These are phyloP conservation scores for Geotrichum macrosporum DNA, from an alignment of 1,139 yeast species.

Conservation along the genomic window DNA sequence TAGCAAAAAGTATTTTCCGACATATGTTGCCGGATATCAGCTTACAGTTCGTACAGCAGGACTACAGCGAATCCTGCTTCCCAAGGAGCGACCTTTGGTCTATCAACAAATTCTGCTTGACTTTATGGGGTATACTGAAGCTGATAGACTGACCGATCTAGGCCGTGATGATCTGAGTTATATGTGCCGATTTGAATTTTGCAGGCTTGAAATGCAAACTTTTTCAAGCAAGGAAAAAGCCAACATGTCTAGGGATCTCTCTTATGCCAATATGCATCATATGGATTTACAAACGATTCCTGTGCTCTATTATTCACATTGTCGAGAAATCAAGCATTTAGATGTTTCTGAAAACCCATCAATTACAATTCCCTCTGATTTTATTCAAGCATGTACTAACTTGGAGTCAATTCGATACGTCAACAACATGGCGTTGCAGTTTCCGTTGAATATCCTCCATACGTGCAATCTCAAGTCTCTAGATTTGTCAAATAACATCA, in stretches of 20 bases:
- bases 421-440: constrained; percentile 65
- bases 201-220: constrained; percentile 35
- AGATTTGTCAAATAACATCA: constrained; percentile 48
- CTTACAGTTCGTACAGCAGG: constrained; percentile 78
- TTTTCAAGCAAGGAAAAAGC: constrained; percentile 65
- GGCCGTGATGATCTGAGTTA: constrained; percentile 88
- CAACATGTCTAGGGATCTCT: constrained; percentile 58
- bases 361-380: constrained; percentile 75
- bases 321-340: constrained; percentile 73
- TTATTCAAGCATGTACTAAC: constrained; percentile 76
- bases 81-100: constrained; percentile 71
- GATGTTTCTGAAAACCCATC: constrained; percentile 88
- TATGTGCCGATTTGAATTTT: constrained; percentile 78
- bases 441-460: constrained; percentile 69
- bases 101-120: constrained; percentile 71
- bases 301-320: constrained; percentile 71
- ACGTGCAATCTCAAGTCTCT: constrained; percentile 65
- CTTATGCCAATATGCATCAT: constrained; percentile 69
- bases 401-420: constrained; percentile 64
- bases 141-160: constrained; percentile 69
- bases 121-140: constrained; percentile 73
- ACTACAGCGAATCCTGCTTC: constrained; percentile 65
- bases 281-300: constrained; percentile 85
- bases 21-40: constrained; percentile 66
- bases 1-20: constrained; percentile 72